Base-by-base conservation (phyloP, 1,284 basidiomycete species). In the Anthracocystis setariae region DNA sequence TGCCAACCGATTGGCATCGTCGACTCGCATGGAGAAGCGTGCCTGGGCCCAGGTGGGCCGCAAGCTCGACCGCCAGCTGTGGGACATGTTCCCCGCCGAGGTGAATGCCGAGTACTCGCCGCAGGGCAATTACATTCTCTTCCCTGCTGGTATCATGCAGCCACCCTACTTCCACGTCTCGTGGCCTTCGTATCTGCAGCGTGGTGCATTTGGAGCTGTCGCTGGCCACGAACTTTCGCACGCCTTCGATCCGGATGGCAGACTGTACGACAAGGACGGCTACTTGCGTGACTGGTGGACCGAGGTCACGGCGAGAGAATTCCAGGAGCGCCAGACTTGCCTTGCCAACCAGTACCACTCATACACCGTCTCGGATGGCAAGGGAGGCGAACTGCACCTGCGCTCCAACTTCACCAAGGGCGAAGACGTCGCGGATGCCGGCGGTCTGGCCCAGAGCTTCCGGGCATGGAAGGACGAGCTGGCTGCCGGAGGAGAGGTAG, bases 101-200 rank as follows among this genome's bases (percentile, higher is more conserved):
- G 84, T 82, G 18, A 80, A 83, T 46, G 79, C 81, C 46, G 79
- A 79, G 50, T 82, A 80, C 74, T 73, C 58, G 75, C 76, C 79
- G 32, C 68, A 74, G 33, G 66, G 61, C 37, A 82, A 77, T 54
- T 84, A 95, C 90, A 95, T 97, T 60, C 92, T 94, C 17, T 97
- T 98, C 86, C 94, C 95, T 4, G 95, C 95, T 15, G 95, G 95
- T 38, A 94, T 98, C 79, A 85, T 98, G 40, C 92, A 91, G 77
- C 90, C 92, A 2, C 94, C 94, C 0, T 98, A 95, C 88, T 98
- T 96, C 86, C 88, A 88, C 13, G 86, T 88, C 55, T 86, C 89
- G 60, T 96, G 93, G 92, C 93, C 92, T 12, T 86, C 87, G 51
- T 95, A 96, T 83, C 85, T 98, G 61, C 88, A 90, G 48, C 97